Evolutionary conservation across 441 rosid genomes (phyloP).

Genomic region (Croton setiger): DNA sequence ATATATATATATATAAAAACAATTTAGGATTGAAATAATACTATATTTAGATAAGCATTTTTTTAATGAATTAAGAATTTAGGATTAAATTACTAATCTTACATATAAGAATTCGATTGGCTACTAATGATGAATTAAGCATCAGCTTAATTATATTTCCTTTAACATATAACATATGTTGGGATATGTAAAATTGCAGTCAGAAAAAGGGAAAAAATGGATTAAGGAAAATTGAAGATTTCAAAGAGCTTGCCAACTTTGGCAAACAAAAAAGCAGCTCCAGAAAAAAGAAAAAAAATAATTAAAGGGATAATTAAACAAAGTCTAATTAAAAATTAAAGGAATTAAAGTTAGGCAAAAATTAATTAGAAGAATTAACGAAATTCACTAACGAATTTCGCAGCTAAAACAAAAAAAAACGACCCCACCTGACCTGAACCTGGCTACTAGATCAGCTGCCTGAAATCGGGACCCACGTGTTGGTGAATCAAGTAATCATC

Average conservation of each 20-base stretch:
- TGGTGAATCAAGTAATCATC: constrained; percentile 66
- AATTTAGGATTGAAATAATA: no score
- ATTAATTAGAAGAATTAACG: constrained; percentile 22
- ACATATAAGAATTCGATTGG: no score
- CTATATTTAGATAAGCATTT: no score
- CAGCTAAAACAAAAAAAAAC: constrained; percentile 11
- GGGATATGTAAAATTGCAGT: no score
- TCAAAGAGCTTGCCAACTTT: constrained; percentile 18
- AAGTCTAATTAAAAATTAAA: constrained; percentile 1
- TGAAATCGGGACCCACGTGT: constrained; percentile 63
- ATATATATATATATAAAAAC: no score
- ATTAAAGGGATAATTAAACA: neutral
- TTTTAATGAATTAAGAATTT: no score
- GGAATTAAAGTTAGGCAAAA: constrained; percentile 19
- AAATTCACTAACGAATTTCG: constrained; percentile 31
- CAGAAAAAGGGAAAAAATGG: neutral
- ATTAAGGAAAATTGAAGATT: constrained; percentile 26
- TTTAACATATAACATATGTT: no score
- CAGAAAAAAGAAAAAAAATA: neutral
- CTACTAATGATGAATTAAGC: no score
- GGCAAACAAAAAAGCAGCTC: neutral
- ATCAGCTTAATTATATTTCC: no score
- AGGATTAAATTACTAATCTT: no score
- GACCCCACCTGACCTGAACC: constrained; percentile 17
- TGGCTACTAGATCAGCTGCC: constrained; percentile 53